Evolutionary conservation across 805 yeast species (phyloP).

Genomic region (Candida awuae): DNA sequence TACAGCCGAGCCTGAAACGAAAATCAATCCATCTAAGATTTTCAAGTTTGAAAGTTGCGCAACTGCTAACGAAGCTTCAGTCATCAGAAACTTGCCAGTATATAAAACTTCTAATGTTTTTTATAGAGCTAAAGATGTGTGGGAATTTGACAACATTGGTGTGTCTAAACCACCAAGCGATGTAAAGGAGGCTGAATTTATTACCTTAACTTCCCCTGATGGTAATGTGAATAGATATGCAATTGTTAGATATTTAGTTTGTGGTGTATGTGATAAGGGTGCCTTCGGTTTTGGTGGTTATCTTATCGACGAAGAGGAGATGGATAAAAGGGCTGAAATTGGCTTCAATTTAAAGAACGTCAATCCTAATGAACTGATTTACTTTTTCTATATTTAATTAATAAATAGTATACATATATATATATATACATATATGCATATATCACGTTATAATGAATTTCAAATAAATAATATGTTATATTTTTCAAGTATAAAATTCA

Average conservation of each 20-base stretch:
- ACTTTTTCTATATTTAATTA: slow-evolving; percentile 10
- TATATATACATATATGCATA: neutral
- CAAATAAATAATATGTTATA: neutral
- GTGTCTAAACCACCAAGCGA: slow-evolving; percentile 41
- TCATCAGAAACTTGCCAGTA: neutral
- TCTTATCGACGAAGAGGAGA: slow-evolving; percentile 15
- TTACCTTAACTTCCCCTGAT: slow-evolving; percentile 13
- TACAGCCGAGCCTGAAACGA: neutral
- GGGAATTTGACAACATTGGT: slow-evolving; percentile 78
- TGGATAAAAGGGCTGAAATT: slow-evolving; percentile 7
- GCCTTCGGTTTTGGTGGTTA: slow-evolving; percentile 64
- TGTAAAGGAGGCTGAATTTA: slow-evolving; percentile 2
- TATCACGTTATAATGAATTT: neutral
- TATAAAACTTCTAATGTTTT: slow-evolving; percentile 16
- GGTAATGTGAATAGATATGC: slow-evolving; percentile 21
- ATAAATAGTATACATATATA: neutral
- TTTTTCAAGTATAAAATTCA: no score
- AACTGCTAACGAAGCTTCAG: slow-evolving; percentile 1
- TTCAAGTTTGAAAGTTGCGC: slow-evolving; percentile 7
- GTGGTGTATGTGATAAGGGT: slow-evolving; percentile 74
- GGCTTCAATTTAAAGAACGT: slow-evolving; percentile 4
- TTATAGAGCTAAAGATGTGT: slow-evolving; percentile 46
- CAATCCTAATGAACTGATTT: slow-evolving; percentile 14
- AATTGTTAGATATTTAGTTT: slow-evolving; percentile 49
- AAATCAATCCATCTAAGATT: slow-evolving; percentile 4